These are phyloP conservation scores for Nannochloris sp. DNA, from an alignment of 139 green algal genomes.

Conservation along the genomic window DNA sequence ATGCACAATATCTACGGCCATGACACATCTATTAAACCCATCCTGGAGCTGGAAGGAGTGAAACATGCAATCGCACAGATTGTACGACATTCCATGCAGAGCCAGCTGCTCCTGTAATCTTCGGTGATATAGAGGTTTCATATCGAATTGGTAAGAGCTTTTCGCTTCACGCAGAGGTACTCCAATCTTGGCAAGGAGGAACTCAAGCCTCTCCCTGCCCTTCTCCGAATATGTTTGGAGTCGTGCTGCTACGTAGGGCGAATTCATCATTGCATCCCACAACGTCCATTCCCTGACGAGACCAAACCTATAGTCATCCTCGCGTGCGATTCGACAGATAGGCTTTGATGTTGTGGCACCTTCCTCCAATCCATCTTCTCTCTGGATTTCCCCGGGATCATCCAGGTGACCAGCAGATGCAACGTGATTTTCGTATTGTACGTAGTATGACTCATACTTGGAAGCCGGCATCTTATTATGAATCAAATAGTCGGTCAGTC, in stretches of 20 bases:
- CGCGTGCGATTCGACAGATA: slow-evolving; percentile 19
- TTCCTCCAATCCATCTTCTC: slow-evolving; percentile 1
- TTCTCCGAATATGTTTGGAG: slow-evolving; percentile 74
- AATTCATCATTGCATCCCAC: slow-evolving; percentile 72
- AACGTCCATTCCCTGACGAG: slow-evolving; percentile 78
- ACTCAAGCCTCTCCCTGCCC: slow-evolving; percentile 48
- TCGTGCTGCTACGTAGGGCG: slow-evolving; percentile 62
- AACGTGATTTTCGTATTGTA: slow-evolving; percentile 25
- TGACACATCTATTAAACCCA: slow-evolving; percentile 29
- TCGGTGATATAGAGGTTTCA: slow-evolving; percentile 30
- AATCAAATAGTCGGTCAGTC: slow-evolving; percentile 82
- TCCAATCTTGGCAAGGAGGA: slow-evolving; percentile 70
- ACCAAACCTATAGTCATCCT: slow-evolving; percentile 42
- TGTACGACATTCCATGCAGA: slow-evolving; percentile 28
- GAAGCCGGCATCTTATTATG: slow-evolving; percentile 51
- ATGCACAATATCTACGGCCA: slow-evolving; percentile 44
- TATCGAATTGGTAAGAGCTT: slow-evolving; percentile 18
- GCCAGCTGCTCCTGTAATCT: slow-evolving; percentile 26
- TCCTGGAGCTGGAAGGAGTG: slow-evolving; percentile 35
- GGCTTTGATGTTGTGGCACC: not conserved
- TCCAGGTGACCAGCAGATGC: slow-evolving; percentile 21
- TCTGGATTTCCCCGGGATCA: not conserved
- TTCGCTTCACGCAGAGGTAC: slow-evolving; percentile 43
- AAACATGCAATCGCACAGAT: slow-evolving; percentile 39
- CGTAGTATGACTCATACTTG: slow-evolving; percentile 31